phyloP scores from a whole-genome alignment of 352 stramenopile genomes.

The Plasmopara halstedii region DNA sequence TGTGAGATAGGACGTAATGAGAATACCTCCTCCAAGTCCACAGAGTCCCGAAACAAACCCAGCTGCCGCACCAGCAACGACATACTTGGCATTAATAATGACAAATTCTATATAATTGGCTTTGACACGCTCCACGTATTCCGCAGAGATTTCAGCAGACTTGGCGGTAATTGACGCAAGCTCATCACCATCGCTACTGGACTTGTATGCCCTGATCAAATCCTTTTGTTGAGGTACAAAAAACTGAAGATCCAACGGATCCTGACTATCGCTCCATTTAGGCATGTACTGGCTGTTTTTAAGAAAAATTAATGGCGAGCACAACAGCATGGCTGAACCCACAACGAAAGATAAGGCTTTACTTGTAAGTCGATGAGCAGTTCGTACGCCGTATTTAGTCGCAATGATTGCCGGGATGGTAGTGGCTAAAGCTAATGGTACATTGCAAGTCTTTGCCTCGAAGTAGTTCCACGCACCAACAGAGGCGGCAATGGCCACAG shows the following conservation, averaged over 20 bases:
- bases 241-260: constrained; percentile 74
- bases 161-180: constrained; percentile 12
- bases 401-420: constrained; percentile 69
- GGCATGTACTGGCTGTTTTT: constrained; percentile 75
- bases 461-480: constrained; percentile 73
- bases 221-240: constrained; percentile 39
- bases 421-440: constrained; percentile 61
- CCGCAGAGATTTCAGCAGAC: constrained; percentile 12
- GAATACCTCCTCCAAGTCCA: constrained; percentile 71
- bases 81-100: constrained; percentile 67
- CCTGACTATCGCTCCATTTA: constrained; percentile 47
- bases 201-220: constrained; percentile 10
- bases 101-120: constrained; percentile 38
- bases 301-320: constrained; percentile 73
- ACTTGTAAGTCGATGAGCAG: constrained; percentile 65
- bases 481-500: constrained; percentile 59
- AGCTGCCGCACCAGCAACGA: constrained; percentile 54
- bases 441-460: constrained; percentile 58
- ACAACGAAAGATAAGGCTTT: constrained; percentile 72
- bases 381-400: constrained; percentile 72
- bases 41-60: constrained; percentile 83
- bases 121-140: constrained; percentile 42
- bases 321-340: constrained; percentile 67
- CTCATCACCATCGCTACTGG: constrained; percentile 1
- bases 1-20: constrained; percentile 84